Base-by-base conservation (phyloP, 1,284 basidiomycete species). In the Boletus albobrunnescens region DNA sequence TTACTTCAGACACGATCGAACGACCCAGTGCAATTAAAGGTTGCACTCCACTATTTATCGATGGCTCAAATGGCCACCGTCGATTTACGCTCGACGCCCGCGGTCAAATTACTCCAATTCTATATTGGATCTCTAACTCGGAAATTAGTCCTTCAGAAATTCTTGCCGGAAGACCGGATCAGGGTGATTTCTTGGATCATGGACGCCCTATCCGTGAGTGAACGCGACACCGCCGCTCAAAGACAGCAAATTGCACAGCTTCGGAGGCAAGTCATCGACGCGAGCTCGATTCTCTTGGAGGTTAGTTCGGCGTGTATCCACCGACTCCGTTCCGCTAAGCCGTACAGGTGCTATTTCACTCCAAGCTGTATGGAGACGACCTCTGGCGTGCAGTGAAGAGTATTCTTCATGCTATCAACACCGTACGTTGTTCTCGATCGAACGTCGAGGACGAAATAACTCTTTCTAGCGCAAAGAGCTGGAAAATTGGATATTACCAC, bases 101-200 rank as follows among this genome's bases (percentile, higher is more conserved):
- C 79, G 19, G 58, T 69, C 26, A 69, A 71, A 39, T 63, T 84
- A 16, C 60, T 84, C 23, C 74, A 71, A 26, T 80, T 81, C 56
- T 82, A 78, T 51, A 69, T 71, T 57, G 59, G 69, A 28, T 64
- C 67, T 49, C 60, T 81, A 30, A 68, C 71, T 14, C 65, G 71
- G n/a, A 79, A 75, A 55, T 61, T 73, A 46, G 70, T 68, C 22
- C 60, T 81, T n/a, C 69, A 71, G 45, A 72, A 69, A 42, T 68
- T 82, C 10, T 50, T 63, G 4, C 63, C 64, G 24, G 66, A 71
- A 31, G 71, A 76, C 32, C 75, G 73, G 52, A 55, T 70, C 20
- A 68, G 65, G 41, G 61, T 82, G 11, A 68, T 81, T 42, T 65
- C 64, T 42, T 67, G 67, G 61, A 61, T 77, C 31, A 69, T 71